Conservation (phyloP, 441 rosid genomes). For the Croton setiger region DNA sequence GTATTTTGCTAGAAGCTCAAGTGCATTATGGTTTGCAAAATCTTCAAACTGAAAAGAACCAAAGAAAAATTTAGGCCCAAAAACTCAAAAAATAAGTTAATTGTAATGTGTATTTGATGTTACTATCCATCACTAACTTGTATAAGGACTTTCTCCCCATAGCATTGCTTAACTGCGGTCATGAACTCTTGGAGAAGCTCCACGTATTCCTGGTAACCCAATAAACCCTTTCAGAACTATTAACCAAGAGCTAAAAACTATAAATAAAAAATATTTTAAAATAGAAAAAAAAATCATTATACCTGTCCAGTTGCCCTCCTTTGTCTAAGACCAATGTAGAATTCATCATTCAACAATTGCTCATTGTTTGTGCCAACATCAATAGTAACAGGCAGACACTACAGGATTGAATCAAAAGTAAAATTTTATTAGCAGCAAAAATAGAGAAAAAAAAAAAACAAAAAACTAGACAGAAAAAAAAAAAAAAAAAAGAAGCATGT, state of each 20-base stretch:
- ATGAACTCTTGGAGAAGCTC: slow-evolving; percentile 82
- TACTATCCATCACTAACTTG: slow-evolving; percentile 47
- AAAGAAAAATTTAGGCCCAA: background rate
- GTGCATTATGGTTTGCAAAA: slow-evolving; percentile 93
- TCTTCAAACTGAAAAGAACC: slow-evolving; percentile 74
- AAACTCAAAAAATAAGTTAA: background rate
- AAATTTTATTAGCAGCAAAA: slow-evolving; percentile 11
- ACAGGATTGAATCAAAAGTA: slow-evolving; percentile 15
- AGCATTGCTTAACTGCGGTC: slow-evolving; percentile 80
- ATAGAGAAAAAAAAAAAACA: background rate
- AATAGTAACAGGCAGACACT: slow-evolving; percentile 89
- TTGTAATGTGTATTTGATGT: background rate
- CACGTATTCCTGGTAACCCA: slow-evolving; percentile 48
- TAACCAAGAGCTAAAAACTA: too few relatives aligned
- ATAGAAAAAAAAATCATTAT: slow-evolving; percentile 6
- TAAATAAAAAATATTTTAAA: background rate
- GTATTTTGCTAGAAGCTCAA: slow-evolving; percentile 67
- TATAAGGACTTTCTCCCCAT: slow-evolving; percentile 78
- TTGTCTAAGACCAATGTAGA: slow-evolving; percentile 77
- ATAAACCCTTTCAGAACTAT: background rate
- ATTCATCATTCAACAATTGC: slow-evolving; percentile 72
- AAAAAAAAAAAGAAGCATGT: too few relatives aligned
- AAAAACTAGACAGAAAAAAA: background rate
- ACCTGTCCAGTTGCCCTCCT: slow-evolving; percentile 86
- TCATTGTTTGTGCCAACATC: slow-evolving; percentile 95